Base-by-base conservation (phyloP, 2,329 filamentous ascomycete genomes). In the Talaromyces sp. region DNA sequence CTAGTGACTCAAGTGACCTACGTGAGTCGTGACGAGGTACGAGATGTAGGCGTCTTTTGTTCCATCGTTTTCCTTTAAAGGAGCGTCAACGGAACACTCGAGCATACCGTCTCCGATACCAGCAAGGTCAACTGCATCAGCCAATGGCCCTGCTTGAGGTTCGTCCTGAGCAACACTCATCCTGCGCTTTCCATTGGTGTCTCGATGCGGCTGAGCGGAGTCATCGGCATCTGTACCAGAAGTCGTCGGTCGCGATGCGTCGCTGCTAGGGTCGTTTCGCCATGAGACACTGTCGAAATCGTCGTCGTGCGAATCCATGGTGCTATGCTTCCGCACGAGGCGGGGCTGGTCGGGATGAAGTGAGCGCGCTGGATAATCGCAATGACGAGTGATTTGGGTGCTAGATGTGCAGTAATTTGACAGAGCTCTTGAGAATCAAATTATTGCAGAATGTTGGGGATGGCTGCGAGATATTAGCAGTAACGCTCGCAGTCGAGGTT, bases 31-130 rank as follows among this genome's bases (percentile, higher is more conserved):
- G 69, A 99, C 91, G 59, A 96, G 84, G 77, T 99, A 99, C 11
- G 95, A 98, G 65, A 98, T 90, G 80, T 96, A 99, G 62, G 92
- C 90, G 79, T 97, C 95, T 78, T 97, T 97, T 66, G 93, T 96
- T 57, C 95, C 94, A 73, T 97, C 92, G 73, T 94, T 95, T 82
- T 98, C 95, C 79, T 97, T 98, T 78, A 94, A 86, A 22, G 95
- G 93, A 65, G 89, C 86, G 63, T 88, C 87, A 19, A 99, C 94
- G 19, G 82, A 87, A 76, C 93, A 97, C 74, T 96, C 90, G 50
- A 99, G 84, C 64, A 87, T 85, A 70, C 96, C 94, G 69, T 88
- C 83, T 43, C 83, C 85, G 67, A 89, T 89, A 62, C 90, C 82
- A 54, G 87, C 87, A 60, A 87, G 79, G 72, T 90, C 88, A 65